phyloP scores from a whole-genome alignment of 768 basidiomycete species.

The Pisolithus microcarpus region DNA sequence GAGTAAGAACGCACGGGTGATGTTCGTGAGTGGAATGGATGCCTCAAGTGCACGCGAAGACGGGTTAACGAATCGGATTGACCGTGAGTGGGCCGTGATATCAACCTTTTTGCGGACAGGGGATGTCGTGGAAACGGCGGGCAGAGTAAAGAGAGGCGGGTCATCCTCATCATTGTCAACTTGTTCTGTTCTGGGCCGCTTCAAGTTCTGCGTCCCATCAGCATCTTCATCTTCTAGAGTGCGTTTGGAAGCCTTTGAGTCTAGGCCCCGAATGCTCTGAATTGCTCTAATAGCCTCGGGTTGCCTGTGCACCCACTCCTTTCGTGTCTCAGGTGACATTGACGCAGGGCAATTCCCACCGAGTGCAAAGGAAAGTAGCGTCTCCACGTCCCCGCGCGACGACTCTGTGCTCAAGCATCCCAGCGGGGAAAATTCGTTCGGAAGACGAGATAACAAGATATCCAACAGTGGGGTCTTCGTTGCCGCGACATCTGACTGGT shows the following conservation, averaged over 20 bases:
- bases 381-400: slow-evolving; percentile 13
- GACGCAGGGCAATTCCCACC: slow-evolving; percentile 21
- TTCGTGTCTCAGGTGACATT: slow-evolving; percentile 4
- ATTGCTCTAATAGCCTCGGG: slow-evolving; percentile 18
- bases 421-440: slow-evolving; percentile 3
- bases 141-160: slow-evolving; percentile 48
- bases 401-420: slow-evolving; percentile 8
- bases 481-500: not conserved
- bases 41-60: slow-evolving; percentile 43
- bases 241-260: slow-evolving; percentile 15
- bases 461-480: slow-evolving; percentile 22
- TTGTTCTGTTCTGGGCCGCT: slow-evolving; percentile 16
- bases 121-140: slow-evolving; percentile 60
- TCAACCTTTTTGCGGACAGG: slow-evolving; percentile 74
- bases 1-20: slow-evolving; percentile 61
- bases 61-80: slow-evolving; percentile 49
- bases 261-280: slow-evolving; percentile 3
- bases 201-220: slow-evolving; percentile 6
- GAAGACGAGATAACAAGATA: slow-evolving; percentile 15
- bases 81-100: slow-evolving; percentile 45
- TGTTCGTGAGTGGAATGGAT: slow-evolving; percentile 39
- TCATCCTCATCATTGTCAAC: slow-evolving; percentile 25
- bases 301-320: slow-evolving; percentile 21
- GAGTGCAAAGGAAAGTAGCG: slow-evolving; percentile 23
- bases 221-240: slow-evolving; percentile 12